Percentiles rank a stretch among this genome's conserved stretches.
These are phyloP conservation scores for Suillus subaureus DNA, from an alignment of 768 basidiomycete species.

Conservation along the genomic window DNA sequence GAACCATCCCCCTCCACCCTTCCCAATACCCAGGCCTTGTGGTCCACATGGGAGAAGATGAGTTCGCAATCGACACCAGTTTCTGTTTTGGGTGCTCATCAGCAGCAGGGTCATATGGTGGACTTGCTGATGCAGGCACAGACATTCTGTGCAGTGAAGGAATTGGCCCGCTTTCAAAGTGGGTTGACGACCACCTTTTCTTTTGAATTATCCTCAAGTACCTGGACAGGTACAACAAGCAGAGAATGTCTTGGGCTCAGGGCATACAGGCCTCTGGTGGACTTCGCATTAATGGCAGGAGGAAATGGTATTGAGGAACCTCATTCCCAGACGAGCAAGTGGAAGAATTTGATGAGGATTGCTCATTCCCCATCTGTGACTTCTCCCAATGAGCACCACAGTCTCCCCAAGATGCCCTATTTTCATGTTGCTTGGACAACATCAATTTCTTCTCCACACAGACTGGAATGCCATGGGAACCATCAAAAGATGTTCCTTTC, in stretches of 20 bases:
- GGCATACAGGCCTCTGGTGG: conserved; percentile 23
- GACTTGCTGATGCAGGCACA: conserved; percentile 20
- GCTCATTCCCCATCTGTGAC: conserved; percentile 20
- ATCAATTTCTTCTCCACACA: conserved; percentile 36
- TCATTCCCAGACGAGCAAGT: conserved; percentile 15
- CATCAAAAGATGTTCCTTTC: conserved; percentile 19
- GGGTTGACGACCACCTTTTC: conserved; percentile 28
- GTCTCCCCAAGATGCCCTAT: conserved; percentile 19
- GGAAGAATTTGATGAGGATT: conserved; percentile 40
- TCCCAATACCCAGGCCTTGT: conserved; percentile 29
- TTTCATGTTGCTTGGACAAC: conserved; percentile 30
- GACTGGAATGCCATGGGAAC: no score
- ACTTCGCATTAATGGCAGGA: conserved; percentile 28
- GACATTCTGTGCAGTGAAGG: conserved; percentile 19
- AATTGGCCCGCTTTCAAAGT: conserved; percentile 25
- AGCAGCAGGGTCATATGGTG: conserved; percentile 27
- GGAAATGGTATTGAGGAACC: conserved; percentile 30
- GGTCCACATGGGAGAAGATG: conserved; percentile 24
- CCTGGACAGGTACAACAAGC: conserved; percentile 10
- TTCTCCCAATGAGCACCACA: conserved; percentile 24
- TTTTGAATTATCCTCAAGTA: conserved; percentile 13
- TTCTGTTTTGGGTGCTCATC: conserved; percentile 29
- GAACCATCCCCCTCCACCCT: conserved; percentile 22
- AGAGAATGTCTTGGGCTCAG: not conserved
- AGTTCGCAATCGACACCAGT: conserved; percentile 28